Evolutionary conservation across 768 basidiomycete genomes (phyloP).

Genomic region (Hydnomerulius pinastri): DNA sequence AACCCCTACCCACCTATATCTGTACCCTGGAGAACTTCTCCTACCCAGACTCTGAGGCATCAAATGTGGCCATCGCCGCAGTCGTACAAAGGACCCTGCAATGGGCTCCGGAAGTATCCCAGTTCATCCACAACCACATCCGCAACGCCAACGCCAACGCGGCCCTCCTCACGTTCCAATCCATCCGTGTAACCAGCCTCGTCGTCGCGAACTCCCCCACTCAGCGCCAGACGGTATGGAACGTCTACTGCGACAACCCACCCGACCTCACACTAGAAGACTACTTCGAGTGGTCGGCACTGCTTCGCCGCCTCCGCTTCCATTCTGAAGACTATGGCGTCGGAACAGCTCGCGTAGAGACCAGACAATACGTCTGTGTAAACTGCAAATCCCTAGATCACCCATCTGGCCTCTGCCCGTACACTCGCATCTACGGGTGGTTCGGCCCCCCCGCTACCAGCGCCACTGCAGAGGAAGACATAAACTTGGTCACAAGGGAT

Average conservation of each 20-base stretch:
- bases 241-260: background rate
- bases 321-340: background rate
- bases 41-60: background rate
- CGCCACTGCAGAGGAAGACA: background rate
- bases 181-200: background rate
- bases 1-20: background rate
- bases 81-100: background rate
- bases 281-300: background rate
- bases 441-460: background rate
- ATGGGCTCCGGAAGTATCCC: background rate
- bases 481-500: background rate
- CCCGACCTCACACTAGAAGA: background rate
- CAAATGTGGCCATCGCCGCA: background rate
- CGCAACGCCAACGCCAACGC: background rate
- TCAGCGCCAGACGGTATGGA: background rate
- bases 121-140: background rate
- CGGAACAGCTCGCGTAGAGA: background rate
- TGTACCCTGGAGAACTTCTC: slow-evolving; percentile 3
- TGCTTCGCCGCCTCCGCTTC: background rate
- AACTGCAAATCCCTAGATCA: slow-evolving; percentile 1
- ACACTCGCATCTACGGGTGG: background rate
- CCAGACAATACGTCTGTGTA: background rate
- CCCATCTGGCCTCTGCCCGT: background rate
- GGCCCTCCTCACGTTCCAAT: background rate
- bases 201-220: background rate